phyloP scores from a whole-genome alignment of 2,329 filamentous ascomycete species.

The Aaosphaeria arxii region DNA sequence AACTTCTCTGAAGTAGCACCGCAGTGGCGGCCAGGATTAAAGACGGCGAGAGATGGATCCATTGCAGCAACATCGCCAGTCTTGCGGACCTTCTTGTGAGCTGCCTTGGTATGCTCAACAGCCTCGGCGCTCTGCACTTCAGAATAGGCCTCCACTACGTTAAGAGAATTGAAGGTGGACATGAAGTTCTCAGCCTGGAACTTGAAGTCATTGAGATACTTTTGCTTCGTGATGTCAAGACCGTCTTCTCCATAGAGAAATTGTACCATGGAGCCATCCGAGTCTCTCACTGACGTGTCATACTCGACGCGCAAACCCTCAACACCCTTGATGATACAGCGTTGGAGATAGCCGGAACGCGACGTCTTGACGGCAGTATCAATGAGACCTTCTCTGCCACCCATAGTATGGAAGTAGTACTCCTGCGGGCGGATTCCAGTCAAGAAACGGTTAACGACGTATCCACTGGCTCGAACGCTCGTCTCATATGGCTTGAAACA shows the following conservation, averaged over 20 bases:
- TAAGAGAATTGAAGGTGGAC: slow-evolving; percentile 74
- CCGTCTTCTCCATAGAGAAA: slow-evolving; percentile 97
- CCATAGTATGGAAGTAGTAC: slow-evolving; percentile 99
- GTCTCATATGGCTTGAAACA: slow-evolving; percentile 94
- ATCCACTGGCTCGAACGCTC: slow-evolving; percentile 83
- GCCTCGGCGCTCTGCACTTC: slow-evolving; percentile 66
- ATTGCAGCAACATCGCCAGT: slow-evolving; percentile 63
- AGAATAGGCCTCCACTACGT: slow-evolving; percentile 57
- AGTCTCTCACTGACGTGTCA: slow-evolving; percentile 89
- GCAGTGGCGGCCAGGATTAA: slow-evolving; percentile 72
- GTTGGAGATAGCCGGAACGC: slow-evolving; percentile 90
- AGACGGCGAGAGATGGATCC: slow-evolving; percentile 72
- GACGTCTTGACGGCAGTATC: slow-evolving; percentile 99
- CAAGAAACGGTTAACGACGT: slow-evolving; percentile 93
- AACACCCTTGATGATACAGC: slow-evolving; percentile 98
- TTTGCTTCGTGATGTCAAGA: slow-evolving; percentile 89
- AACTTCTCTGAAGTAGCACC: slow-evolving; percentile 91
- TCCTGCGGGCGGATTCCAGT: slow-evolving; percentile 96
- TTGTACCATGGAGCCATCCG: slow-evolving; percentile 89
- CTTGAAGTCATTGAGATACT: slow-evolving; percentile 83
- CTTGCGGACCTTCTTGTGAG: slow-evolving; percentile 78
- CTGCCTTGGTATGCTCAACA: slow-evolving; percentile 58
- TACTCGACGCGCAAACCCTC: slow-evolving; percentile 91
- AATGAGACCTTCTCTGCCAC: slow-evolving; percentile 94
- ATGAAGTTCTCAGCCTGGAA: slow-evolving; percentile 85